Evolutionary conservation across 495 filamentous ascomycete species (phyloP).

Genomic region (Xylaria palmicola): DNA sequence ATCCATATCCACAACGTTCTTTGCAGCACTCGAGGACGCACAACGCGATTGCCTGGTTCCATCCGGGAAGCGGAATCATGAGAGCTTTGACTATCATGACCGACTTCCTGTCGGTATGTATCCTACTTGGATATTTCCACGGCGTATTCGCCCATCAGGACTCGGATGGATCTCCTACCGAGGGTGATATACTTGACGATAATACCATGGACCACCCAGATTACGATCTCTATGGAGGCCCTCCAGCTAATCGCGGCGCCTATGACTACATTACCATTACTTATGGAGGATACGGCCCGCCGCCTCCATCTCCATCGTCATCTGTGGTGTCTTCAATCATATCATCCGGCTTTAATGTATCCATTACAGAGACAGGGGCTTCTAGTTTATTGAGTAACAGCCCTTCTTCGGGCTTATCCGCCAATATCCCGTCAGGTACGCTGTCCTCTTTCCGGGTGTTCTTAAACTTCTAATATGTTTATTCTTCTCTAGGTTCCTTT

Average conservation of each 20-base stretch:
- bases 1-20: background rate
- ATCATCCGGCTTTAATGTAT: conserved; percentile 1
- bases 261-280: conserved; percentile 38
- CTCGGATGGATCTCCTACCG: conserved; percentile 26
- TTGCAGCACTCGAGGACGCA: background rate
- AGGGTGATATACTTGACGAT: conserved; percentile 16
- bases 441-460: background rate
- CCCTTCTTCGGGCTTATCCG: background rate
- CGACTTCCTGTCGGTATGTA: conserved; percentile 34
- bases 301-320: conserved; percentile 30
- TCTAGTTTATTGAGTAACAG: background rate
- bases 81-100: conserved; percentile 30
- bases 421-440: background rate
- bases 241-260: conserved; percentile 26
- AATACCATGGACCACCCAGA: conserved; percentile 17
- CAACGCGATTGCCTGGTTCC: background rate
- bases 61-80: conserved; percentile 32
- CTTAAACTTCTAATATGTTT: background rate
- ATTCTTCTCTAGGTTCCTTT: background rate
- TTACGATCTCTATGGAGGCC: conserved; percentile 28
- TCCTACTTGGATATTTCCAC: conserved; percentile 33
- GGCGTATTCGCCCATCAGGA: conserved; percentile 26
- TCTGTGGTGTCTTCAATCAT: conserved; percentile 19
- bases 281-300: conserved; percentile 46
- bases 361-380: background rate